Evolutionary conservation across 345 rosid species (phyloP).

Genomic region (Eucalyptus pauciflora): DNA sequence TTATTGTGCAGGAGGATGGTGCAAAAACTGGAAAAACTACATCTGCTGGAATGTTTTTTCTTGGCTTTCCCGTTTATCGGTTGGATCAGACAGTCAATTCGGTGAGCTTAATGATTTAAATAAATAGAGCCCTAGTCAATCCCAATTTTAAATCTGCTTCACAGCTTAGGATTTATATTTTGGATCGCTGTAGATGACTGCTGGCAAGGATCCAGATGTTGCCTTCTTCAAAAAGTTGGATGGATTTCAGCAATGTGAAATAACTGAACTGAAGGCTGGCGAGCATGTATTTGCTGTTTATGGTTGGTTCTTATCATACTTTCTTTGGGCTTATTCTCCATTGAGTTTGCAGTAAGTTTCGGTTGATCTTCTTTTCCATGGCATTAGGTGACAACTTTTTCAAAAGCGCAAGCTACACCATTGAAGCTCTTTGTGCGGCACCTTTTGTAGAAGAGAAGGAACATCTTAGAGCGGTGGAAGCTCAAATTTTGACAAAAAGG

Average conservation of each 20-base stretch:
- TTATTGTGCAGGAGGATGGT: conserved; percentile 67
- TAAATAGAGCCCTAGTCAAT: background rate
- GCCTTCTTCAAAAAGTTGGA: conserved; percentile 90
- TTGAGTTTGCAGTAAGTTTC: background rate
- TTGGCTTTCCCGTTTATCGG: conserved; percentile 89
- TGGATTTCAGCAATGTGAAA: conserved; percentile 95
- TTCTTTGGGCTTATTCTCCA: background rate
- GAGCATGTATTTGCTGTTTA: conserved; percentile 88
- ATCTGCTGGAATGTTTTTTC: conserved; percentile 97
- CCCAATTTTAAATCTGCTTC: background rate
- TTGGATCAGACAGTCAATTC: conserved; percentile 70
- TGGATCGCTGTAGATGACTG: conserved; percentile 37
- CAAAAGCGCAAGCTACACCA: conserved; percentile 74
- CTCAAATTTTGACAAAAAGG: conserved; percentile 74
- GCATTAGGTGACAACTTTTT: conserved; percentile 96
- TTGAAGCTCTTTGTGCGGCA: conserved; percentile 83
- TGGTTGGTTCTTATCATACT: conserved; percentile 31
- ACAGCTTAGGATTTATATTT: background rate
- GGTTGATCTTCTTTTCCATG: conserved; percentile 35
- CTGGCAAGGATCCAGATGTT: conserved; percentile 85
- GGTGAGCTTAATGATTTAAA: conserved; percentile 28
- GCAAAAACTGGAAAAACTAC: conserved; percentile 69
- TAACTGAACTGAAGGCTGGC: conserved; percentile 83
- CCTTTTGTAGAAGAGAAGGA: conserved; percentile 68
- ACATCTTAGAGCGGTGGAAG: conserved; percentile 78